Conservation (phyloP, 139 green algal species). For the Medakamo hakoo region DNA sequence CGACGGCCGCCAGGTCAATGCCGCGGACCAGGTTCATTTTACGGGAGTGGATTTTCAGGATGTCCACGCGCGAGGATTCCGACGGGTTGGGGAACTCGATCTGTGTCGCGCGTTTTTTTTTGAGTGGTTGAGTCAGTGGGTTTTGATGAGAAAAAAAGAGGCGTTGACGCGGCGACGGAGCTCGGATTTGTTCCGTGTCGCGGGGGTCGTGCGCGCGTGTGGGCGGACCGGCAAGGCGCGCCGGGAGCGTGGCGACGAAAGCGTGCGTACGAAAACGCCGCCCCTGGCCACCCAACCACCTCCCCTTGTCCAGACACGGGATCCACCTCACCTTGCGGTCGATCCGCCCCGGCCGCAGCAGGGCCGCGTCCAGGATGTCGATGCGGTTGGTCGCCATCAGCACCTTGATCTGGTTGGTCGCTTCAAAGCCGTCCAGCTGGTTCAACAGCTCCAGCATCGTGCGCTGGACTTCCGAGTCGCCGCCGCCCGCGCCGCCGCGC, state of each 20-base stretch:
- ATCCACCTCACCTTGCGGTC: conserved; percentile 90
- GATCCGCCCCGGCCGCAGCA: conserved; percentile 94
- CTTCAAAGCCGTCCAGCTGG: conserved; percentile 98
- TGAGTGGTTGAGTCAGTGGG: no score
- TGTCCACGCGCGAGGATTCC: conserved; percentile 78
- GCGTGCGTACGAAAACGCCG: no score
- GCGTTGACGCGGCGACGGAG: no score
- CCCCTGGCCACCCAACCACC: no score
- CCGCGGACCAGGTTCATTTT: conserved; percentile 87
- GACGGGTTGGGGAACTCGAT: conserved; percentile 99
- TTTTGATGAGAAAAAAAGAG: no score
- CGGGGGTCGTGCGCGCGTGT: no score
- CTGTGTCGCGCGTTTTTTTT: no score
- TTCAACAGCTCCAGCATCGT: conserved; percentile 99
- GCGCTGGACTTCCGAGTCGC: conserved; percentile 97
- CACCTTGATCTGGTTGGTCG: conserved; percentile 97
- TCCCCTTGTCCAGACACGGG: no score
- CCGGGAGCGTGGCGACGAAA: neutral
- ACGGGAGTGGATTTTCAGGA: conserved; percentile 85
- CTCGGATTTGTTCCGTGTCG: no score
- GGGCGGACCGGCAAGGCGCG: no score
- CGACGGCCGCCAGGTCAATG: conserved; percentile 90
- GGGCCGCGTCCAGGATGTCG: conserved; percentile 93
- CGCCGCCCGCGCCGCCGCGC: conserved; percentile 29
- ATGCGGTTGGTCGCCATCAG: conserved; percentile 99